These are phyloP conservation scores for Yamadazyma nakazawae DNA, from an alignment of 805 yeast genomes.

Conservation along the genomic window DNA sequence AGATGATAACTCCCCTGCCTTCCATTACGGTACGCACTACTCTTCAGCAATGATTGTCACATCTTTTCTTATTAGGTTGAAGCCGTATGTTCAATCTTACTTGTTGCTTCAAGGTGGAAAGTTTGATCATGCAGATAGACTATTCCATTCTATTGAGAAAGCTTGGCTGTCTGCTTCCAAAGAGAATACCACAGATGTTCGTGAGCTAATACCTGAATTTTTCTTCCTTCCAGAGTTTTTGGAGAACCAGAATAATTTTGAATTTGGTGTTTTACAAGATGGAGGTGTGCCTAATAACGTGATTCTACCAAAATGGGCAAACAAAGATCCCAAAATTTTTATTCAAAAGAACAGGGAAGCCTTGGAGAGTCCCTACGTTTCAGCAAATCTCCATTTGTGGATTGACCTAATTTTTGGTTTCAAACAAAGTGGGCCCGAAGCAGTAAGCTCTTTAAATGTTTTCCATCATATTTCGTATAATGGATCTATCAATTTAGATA, in stretches of 20 bases:
- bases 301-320: constrained; percentile 78
- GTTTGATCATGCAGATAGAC: constrained; percentile 84
- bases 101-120: constrained; percentile 79
- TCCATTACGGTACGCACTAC: constrained; percentile 91
- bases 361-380: constrained; percentile 76
- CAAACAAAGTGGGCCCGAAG: constrained; percentile 72
- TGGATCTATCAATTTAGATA: constrained; percentile 77
- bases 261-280: constrained; percentile 69
- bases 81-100: constrained; percentile 80
- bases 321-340: constrained; percentile 70
- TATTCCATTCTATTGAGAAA: constrained; percentile 69
- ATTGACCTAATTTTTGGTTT: constrained; percentile 80
- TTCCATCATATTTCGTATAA: constrained; percentile 82
- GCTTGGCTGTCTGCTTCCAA: constrained; percentile 79
- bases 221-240: constrained; percentile 79
- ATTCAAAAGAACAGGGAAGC: constrained; percentile 78
- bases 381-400: constrained; percentile 76
- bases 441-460: constrained; percentile 66
- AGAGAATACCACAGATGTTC: constrained; percentile 82
- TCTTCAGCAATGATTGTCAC: constrained; percentile 93
- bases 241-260: constrained; percentile 58
- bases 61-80: constrained; percentile 68
- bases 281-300: constrained; percentile 62
- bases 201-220: constrained; percentile 86
- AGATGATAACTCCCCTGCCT: constrained; percentile 64